Evolutionary conservation across 2,329 filamentous ascomycete species (phyloP), one percentile per base, ranked within the genome.

Genomic region (Xylaria sp.): DNA sequence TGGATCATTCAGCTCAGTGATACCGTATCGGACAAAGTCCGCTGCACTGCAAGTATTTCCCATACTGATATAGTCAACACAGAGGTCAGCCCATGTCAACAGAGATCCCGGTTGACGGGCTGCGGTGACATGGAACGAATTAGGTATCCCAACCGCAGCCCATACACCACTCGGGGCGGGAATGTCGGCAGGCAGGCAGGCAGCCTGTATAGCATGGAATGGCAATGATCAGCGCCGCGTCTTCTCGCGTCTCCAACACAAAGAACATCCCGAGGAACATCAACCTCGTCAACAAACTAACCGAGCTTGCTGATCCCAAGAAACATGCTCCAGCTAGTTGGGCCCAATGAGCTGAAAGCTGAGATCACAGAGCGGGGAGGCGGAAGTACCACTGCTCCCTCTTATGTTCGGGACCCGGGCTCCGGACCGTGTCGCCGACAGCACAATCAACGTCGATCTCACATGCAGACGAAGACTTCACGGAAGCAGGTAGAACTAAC

Each of bases 131-230:
- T 83, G 81, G 66, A 73, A 70, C 15, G 84, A 89, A 73, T 77
- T 87, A 3, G 81, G 81, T 3, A 90, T 91, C 60, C 85, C 87
- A 0, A 79, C 91, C 47, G 76, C 89, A 29, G 86, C 84, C 0
- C 90, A 90, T 77, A 67, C 72, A 36, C 87, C 87, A 1, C 78
- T 89, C 0, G 83, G 86, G 10, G 77, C 82, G 5, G 80, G 81
- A 1, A 79, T 76, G 71, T 59, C 87, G 53, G 85, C 84, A 0
- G 85, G 86, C 4, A 73, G 83, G 79, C 87, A 68, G 83, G 80
- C 70, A 82, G 75, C 11, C 70, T 70, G 0, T 80, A 82, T 11
- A 85, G 88, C 70, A 73, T 88, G 17, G 78, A 79, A n/a, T 0
- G 77, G 82, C 20, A 78, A 79, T 33, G 82, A 85, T 69, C 64